Conservation (phyloP, 805 yeast species). For the Ogataea haglerorum region DNA sequence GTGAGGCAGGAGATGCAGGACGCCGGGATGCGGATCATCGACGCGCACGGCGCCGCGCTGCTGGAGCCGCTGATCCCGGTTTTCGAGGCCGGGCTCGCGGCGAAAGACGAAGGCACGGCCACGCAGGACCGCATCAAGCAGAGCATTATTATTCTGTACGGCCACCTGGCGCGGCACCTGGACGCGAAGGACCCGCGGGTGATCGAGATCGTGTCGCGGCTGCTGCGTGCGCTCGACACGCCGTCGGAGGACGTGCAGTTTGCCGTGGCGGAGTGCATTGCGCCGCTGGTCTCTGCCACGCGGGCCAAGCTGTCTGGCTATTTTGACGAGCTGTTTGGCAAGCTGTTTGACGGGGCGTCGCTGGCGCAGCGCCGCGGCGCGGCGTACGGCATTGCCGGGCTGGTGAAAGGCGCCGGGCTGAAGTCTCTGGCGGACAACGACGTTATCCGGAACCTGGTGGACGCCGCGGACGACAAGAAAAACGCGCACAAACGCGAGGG, state of each 20-base stretch:
- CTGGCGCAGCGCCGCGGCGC: constrained; percentile 78
- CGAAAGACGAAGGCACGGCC: constrained; percentile 44
- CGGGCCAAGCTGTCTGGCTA: constrained; percentile 48
- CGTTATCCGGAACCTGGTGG: constrained; percentile 67
- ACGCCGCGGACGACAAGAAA: constrained; percentile 85
- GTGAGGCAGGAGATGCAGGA: constrained; percentile 83
- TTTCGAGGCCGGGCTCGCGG: constrained; percentile 67
- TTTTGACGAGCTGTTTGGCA: constrained; percentile 56
- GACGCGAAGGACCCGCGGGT: constrained; percentile 63
- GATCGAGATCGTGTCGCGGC: constrained; percentile 58
- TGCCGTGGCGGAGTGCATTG: constrained; percentile 82
- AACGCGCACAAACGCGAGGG: constrained; percentile 76
- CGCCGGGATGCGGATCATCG: constrained; percentile 78
- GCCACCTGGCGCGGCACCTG: constrained; percentile 86
- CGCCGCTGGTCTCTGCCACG: constrained; percentile 71
- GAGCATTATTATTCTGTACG: constrained; percentile 81
- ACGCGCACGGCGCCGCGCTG: constrained; percentile 56
- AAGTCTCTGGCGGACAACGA: constrained; percentile 71
- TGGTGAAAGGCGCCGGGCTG: constrained; percentile 87
- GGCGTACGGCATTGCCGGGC: constrained; percentile 93
- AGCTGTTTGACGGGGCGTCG: constrained; percentile 50
- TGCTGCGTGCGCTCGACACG: constrained; percentile 72
- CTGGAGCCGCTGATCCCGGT: constrained; percentile 77
- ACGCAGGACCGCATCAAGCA: constrained; percentile 66
- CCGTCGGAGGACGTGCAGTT: constrained; percentile 89